phyloP scores from a whole-genome alignment of 176 grass and related monocot species.

The Otatea glauca region DNA sequence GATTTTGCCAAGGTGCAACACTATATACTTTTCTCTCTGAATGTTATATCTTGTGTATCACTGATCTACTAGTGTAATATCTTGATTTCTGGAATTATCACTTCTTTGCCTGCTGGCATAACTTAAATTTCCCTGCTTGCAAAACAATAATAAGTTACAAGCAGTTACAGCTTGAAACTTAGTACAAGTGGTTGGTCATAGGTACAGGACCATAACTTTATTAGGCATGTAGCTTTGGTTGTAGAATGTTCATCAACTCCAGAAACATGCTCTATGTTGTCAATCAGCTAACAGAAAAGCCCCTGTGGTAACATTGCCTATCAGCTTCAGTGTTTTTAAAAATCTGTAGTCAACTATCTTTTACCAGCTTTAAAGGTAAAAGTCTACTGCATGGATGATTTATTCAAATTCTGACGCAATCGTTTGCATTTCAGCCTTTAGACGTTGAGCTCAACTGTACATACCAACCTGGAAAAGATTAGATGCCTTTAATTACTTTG shows the following conservation, averaged over 20 bases:
- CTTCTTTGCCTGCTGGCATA: neutral
- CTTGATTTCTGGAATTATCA: neutral
- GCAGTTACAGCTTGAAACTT: neutral
- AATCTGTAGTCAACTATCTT: slow-evolving; percentile 13
- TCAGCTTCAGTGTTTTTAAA: neutral
- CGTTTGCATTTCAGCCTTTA: slow-evolving; percentile 33
- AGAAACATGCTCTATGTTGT: neutral
- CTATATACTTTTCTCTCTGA: neutral
- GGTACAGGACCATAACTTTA: slow-evolving; percentile 1
- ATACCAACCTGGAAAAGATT: slow-evolving; percentile 36
- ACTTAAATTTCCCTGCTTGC: neutral
- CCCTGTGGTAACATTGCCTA: neutral
- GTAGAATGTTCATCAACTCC: neutral
- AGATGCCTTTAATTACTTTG: slow-evolving; percentile 37
- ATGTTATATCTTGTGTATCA: neutral
- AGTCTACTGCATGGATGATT: slow-evolving; percentile 17
- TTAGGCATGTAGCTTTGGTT: slow-evolving; percentile 24
- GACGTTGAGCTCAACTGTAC: slow-evolving; percentile 43
- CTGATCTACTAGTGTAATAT: neutral
- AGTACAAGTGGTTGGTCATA: neutral
- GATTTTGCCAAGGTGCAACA: slow-evolving; percentile 49
- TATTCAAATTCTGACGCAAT: neutral
- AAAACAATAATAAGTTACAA: slow-evolving; percentile 12
- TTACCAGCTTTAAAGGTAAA: slow-evolving; percentile 20
- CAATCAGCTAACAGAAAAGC: slow-evolving; percentile 31